Conservation (phyloP, 106 monocot species). For the Platanthera zijinensis region DNA sequence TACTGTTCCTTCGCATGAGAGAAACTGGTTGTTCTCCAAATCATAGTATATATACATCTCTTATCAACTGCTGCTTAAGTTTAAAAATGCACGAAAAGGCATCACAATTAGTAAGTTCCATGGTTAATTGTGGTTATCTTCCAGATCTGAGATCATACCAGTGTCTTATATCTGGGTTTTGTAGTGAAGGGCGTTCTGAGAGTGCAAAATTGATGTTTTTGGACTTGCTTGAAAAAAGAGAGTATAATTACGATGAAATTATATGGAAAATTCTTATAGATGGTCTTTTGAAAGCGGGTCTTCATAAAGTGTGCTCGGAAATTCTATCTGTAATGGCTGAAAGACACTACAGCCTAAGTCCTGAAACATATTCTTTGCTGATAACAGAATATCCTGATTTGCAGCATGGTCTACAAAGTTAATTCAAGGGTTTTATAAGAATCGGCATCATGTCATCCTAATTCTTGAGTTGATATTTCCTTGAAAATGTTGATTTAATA, state of each 20-base stretch:
- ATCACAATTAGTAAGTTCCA: constrained; percentile 5
- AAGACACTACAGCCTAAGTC: constrained; percentile 17
- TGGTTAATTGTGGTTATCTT: constrained; percentile 10
- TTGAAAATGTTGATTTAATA: neutral
- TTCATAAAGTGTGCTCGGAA: constrained; percentile 14
- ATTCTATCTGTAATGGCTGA: constrained; percentile 24
- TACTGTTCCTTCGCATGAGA: constrained; percentile 6
- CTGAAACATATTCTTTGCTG: constrained; percentile 21
- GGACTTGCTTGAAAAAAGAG: constrained; percentile 11
- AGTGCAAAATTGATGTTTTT: constrained; percentile 7
- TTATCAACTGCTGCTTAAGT: constrained; percentile 15
- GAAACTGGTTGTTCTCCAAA: constrained; percentile 12
- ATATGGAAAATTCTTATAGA: constrained; percentile 23
- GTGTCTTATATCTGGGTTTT: constrained; percentile 12
- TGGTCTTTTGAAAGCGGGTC: constrained; percentile 21
- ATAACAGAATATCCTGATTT: constrained; percentile 14
- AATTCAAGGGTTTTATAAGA: neutral
- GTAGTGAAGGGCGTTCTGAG: constrained; percentile 18
- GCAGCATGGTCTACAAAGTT: neutral
- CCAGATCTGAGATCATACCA: constrained; percentile 15
- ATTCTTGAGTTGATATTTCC: neutral
- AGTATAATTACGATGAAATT: constrained; percentile 23
- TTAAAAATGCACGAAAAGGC: constrained; percentile 7
- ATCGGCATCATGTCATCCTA: neutral
- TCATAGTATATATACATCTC: constrained; percentile 16